Conservation (phyloP, 169 alveolate genomes). For the Prorocentrum cordatum region DNA sequence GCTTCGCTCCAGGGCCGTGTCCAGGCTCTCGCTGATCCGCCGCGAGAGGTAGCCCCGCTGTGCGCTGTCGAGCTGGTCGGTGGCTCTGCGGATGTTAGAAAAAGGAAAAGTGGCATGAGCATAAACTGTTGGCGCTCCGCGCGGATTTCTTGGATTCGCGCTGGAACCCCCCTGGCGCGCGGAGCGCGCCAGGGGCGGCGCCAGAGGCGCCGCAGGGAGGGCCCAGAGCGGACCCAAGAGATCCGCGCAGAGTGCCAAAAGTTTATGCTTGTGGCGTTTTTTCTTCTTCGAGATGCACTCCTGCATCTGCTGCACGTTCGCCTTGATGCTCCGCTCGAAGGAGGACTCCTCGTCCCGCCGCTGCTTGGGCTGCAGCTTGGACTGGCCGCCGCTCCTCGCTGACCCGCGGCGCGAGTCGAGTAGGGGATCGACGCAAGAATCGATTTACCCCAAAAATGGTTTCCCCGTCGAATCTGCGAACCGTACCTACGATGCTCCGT, state of each 20-base stretch:
- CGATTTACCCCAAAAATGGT: too few relatives aligned
- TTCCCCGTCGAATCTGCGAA: too few relatives aligned
- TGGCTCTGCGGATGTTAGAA: conserved; percentile 8
- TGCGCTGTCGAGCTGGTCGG: conserved; percentile 36
- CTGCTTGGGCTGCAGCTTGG: too few relatives aligned
- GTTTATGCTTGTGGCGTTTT: background rate
- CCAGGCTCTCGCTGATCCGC: conserved; percentile 28
- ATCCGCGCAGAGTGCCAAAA: background rate
- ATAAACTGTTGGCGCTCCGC: background rate
- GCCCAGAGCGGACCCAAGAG: too few relatives aligned
- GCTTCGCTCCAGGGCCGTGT: conserved; percentile 28
- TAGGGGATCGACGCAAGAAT: too few relatives aligned
- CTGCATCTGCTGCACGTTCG: conserved; percentile 26
- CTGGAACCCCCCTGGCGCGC: background rate
- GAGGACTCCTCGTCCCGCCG: too few relatives aligned
- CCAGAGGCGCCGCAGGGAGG: too few relatives aligned
- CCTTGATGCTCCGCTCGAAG: conserved; percentile 38
- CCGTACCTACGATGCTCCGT: too few relatives aligned
- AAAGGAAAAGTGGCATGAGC: background rate
- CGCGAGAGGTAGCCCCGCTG: conserved; percentile 18
- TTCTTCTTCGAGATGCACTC: background rate
- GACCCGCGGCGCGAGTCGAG: too few relatives aligned
- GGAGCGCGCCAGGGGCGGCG: background rate
- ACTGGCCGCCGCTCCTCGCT: too few relatives aligned
- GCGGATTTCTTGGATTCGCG: background rate